These are phyloP conservation scores for Posidonia australis DNA, from an alignment of 106 monocot species.

Conservation along the genomic window DNA sequence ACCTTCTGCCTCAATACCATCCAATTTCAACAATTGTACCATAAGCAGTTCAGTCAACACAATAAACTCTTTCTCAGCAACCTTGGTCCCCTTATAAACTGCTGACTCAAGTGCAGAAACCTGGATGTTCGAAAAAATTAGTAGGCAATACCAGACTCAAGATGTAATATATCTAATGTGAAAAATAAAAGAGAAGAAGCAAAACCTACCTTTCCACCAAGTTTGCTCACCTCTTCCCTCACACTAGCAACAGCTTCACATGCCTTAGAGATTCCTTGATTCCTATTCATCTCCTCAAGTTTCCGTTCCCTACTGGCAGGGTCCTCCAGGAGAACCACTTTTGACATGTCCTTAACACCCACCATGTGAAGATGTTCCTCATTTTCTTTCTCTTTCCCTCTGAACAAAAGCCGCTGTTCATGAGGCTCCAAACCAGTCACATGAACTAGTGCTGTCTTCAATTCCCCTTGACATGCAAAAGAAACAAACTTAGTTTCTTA, in stretches of 20 bases:
- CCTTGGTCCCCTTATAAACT: constrained; percentile 38
- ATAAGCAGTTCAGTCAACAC: constrained; percentile 73
- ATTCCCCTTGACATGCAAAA: constrained; percentile 47
- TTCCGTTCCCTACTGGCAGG: constrained; percentile 59
- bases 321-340: constrained; percentile 65
- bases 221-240: constrained; percentile 64
- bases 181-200: too few relatives aligned
- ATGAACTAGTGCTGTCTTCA: constrained; percentile 55
- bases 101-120: constrained; percentile 42
- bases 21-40: constrained; percentile 79
- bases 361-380: constrained; percentile 56
- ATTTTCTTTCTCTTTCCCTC: constrained; percentile 80
- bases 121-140: constrained; percentile 22
- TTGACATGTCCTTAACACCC: constrained; percentile 73
- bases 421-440: constrained; percentile 60
- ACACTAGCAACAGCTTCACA: constrained; percentile 59
- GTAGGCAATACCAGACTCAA: neutral
- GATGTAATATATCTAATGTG: neutral
- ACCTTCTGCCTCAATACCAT: constrained; percentile 77
- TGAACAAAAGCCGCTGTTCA: constrained; percentile 74
- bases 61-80: constrained; percentile 60
- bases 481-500: neutral
- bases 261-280: constrained; percentile 37
- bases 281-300: constrained; percentile 32
- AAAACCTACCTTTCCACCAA: constrained; percentile 23